phyloP scores from a whole-genome alignment of 1,139 yeast genomes.

The Diutina neorugosa region DNA sequence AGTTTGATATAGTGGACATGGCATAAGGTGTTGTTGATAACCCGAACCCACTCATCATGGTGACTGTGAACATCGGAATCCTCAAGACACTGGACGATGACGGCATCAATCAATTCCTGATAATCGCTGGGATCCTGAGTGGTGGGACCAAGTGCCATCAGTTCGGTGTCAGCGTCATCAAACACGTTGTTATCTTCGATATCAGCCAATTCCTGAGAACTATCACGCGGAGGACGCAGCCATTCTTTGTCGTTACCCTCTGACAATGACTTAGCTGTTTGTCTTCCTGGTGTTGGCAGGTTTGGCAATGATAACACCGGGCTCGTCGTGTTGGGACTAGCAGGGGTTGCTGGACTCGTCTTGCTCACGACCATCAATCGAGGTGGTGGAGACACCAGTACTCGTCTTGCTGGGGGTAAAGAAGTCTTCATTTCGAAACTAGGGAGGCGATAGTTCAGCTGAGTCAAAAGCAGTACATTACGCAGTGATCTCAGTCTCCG shows the following conservation, averaged over 20 bases:
- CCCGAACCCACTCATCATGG: constrained; percentile 27
- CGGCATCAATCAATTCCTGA: constrained; percentile 16
- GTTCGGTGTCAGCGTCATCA: background rate
- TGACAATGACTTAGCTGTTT: background rate
- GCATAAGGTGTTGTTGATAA: constrained; percentile 16
- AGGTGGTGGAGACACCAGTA: background rate
- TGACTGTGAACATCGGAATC: constrained; percentile 34
- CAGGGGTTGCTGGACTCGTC: background rate
- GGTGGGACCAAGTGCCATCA: background rate
- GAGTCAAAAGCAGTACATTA: constrained; percentile 19
- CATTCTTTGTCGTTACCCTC: background rate
- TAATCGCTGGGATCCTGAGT: background rate
- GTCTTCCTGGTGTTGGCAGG: background rate
- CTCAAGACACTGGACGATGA: constrained; percentile 52
- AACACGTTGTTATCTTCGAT: constrained; percentile 1
- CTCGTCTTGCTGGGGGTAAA: constrained; percentile 9
- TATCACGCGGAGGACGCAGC: background rate
- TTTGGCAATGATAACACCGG: background rate
- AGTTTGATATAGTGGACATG: constrained; percentile 19
- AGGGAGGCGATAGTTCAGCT: constrained; percentile 14
- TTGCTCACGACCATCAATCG: background rate
- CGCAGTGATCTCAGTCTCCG: constrained; percentile 39
- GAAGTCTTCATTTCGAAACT: constrained; percentile 11
- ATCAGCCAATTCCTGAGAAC: constrained; percentile 1
- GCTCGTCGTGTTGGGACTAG: background rate